phyloP scores from a whole-genome alignment of 148 eudicot genomes.

The Rhododendron ferrugineum region DNA sequence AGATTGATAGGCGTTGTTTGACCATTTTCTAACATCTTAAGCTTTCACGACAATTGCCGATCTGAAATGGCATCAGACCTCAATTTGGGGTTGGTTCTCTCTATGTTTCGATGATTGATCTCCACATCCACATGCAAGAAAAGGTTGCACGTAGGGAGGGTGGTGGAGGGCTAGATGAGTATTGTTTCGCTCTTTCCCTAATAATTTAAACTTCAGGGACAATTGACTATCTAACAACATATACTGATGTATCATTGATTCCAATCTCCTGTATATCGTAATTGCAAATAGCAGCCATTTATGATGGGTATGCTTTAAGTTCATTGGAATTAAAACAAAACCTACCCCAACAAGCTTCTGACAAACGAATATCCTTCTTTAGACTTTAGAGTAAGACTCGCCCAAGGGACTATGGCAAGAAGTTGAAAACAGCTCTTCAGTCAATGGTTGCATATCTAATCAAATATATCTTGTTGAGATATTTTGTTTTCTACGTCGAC shows the following conservation, averaged over 20 bases:
- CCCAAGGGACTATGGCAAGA: not conserved
- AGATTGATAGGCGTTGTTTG: not conserved
- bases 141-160: not conserved
- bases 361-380: not conserved
- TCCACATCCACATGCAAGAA: not conserved
- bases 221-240: not conserved
- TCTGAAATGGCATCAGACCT: not conserved
- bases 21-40: not conserved
- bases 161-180: not conserved
- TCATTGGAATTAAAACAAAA: not conserved
- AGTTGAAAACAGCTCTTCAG: not conserved
- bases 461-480: not conserved
- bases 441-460: not conserved
- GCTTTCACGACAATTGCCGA: not conserved
- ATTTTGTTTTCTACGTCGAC: not conserved
- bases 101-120: not conserved
- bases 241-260: not conserved
- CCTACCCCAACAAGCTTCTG: conserved; percentile 5
- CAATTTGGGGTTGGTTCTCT: not conserved
- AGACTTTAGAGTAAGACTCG: not conserved
- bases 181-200: not conserved
- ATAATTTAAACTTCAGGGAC: not conserved
- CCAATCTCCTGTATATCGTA: not conserved
- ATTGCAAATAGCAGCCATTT: not conserved
- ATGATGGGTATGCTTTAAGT: not conserved